Base-by-base conservation (phyloP, 2,329 filamentous ascomycete genomes). In the Nigrospora sphaerica region DNA sequence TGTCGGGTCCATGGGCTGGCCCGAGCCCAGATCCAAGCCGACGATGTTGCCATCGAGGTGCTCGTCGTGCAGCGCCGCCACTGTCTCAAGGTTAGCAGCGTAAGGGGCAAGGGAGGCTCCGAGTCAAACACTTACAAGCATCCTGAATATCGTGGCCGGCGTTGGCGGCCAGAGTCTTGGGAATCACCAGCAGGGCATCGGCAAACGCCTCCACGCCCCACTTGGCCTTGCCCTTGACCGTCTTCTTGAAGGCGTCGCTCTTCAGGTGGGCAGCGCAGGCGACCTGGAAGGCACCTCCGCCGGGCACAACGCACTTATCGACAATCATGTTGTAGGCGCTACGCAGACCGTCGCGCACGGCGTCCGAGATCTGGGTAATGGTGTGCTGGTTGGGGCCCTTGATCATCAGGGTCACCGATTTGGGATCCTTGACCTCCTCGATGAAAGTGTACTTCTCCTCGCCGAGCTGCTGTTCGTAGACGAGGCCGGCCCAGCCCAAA, bases 241-340 rank as follows among this genome's bases (percentile, higher is more conserved):
- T 85, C 74, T 89, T 95, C 57, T 78, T 77, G 72, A 97, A 95
- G 16, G 78, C 80, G 60, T 95, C 89, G 54, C 89, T 90, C 65
- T 86, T 86, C 51, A 98, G 76, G 67, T 95, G 90, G 40, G 83
- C 78, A 19, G 91, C 89, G 58, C 88, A 95, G 32, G 93, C 91
- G 39, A 98, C 84, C 69, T 98, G 93, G 81, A 95, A 98, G 42
- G 93, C 88, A 58, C 93, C 93, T 48, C 83, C 93, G 48, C 93
- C 93, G 2, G 93, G 93, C 23, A 98, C 89, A 17, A 98, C 93
- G 56, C 87, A 92, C 70, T 85, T 83, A 66, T 98, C 93, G n/a
- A 97, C 92, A 65, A 98, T 97, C 77, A 95, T 95, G 76, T 98
- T 98, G 80, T 96, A 97, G 42, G 97, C 93, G 64, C 89, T 95